Evolutionary conservation across 2,329 filamentous ascomycete genomes (phyloP), one percentile per base, ranked within the genome.

Genomic region (Neofusicoccum kwambonambiense): DNA sequence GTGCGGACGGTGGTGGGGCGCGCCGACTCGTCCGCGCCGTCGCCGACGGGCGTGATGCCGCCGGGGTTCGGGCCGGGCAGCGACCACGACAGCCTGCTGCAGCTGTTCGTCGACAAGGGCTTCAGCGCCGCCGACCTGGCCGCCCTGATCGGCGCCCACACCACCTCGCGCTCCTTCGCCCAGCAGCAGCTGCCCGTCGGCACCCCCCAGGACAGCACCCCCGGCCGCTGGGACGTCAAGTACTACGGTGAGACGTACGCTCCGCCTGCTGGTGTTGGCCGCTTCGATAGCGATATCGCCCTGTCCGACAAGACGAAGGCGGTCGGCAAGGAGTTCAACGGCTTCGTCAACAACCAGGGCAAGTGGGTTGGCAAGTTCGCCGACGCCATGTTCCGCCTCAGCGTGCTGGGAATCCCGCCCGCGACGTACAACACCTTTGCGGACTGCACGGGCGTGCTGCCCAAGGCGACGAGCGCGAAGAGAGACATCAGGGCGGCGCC

Each of bases 101-200:
- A 74, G 3, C 75, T 84, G 5, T 86, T 86, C 71, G 64, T 69
- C 35, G 78, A 77, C 67, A 86, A 86, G 74, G 83, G 83, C 1
- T 82, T 86, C 73, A 74, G 73, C 11, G 74, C 82, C 1, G 72
- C 74, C 41, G 84, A 85, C 61, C 78, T 87, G 4, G 80, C 83
- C 1, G 84, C 85, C 1, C 79, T 87, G 1, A 69, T 87, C 3
- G 85, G 85, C 62, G 84, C 85, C 0, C 85, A 87, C 71, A 80
- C 80, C 3, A 76, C 79, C 9, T 79, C 81, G 12, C 78, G 76
- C 66, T 34, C 41, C 39, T n/a, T 64, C 12, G 50, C 47, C 3
- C 83, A 86, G 68, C 77, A 75, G 57, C 80, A 80, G 65, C 77
- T 82, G 62, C 78, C 84, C 67, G 71, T 74, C 8, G 78, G 76